phyloP scores from a whole-genome alignment of 345 rosid species.

The Sisymbrium altissimum region DNA sequence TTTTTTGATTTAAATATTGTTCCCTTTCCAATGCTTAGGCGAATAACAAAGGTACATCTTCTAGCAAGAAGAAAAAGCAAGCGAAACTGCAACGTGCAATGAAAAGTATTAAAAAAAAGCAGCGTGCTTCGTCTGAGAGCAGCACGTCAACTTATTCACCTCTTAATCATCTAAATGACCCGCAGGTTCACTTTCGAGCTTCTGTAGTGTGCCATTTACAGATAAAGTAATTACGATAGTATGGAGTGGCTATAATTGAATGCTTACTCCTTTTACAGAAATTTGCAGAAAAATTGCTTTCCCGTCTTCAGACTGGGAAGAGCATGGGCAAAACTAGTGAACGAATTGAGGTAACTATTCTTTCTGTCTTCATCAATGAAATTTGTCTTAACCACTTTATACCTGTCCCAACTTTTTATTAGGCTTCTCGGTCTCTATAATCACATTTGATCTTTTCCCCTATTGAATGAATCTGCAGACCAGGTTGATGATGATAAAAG shows the following conservation, averaged over 20 bases:
- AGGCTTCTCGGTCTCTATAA: too few species aligned
- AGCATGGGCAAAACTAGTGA: slow-evolving; percentile 37
- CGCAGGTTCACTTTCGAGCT: slow-evolving; percentile 56
- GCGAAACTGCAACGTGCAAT: slow-evolving; percentile 85
- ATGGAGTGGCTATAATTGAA: background rate
- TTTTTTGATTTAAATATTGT: background rate
- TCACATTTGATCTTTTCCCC: too few species aligned
- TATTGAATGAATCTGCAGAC: slow-evolving; percentile 50
- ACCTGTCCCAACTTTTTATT: too few species aligned
- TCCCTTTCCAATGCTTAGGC: slow-evolving; percentile 49
- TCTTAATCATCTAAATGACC: slow-evolving; percentile 74
- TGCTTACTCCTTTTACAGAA: slow-evolving; percentile 48
- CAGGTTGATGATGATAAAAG: slow-evolving; percentile 90
- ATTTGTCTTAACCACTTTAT: background rate
- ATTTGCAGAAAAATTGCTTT: slow-evolving; percentile 74
- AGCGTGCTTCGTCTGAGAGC: slow-evolving; percentile 60
- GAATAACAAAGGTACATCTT: slow-evolving; percentile 64
- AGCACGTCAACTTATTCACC: slow-evolving; percentile 61
- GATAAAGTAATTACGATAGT: background rate
- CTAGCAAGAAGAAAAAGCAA: slow-evolving; percentile 96
- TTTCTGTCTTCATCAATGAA: background rate
- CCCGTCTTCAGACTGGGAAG: slow-evolving; percentile 83
- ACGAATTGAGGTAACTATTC: slow-evolving; percentile 65
- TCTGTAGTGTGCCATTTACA: background rate
- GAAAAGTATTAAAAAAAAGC: slow-evolving; percentile 75